Evolutionary conservation across 768 basidiomycete genomes (phyloP), one percentile per base, ranked within the genome.

Genomic region (Boletus rex-veris): DNA sequence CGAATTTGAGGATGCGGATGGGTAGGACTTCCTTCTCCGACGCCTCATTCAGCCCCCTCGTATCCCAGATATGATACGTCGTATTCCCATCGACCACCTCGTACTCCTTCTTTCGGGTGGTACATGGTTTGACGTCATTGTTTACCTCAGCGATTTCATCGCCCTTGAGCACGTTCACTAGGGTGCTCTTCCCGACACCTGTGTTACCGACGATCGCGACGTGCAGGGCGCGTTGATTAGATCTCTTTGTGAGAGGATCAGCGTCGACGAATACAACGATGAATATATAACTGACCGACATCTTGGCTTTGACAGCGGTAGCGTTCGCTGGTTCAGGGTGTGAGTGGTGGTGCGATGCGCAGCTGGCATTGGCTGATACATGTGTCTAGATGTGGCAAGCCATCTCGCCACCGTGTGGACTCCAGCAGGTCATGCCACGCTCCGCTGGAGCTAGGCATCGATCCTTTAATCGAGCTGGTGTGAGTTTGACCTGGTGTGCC

Each of bases 111-210:
- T 50, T 42, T 28, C 14, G 26, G 11, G 49, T 24, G 15, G 65
- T 66, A 50, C 65, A 68, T 18, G 65, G 65, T 36, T 19, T 44
- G n/a, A 45, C 66, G 37, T 60, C 16, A 10, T 59, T 65, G 52
- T 45, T 50, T 2, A 52, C 63, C 54, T 26, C 3, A 7, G 65
- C 66, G 16, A 40, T 16, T 41, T 47, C 15, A 14, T 33, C 3
- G 51, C 58, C 65, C n/a, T 40, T 39, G 45, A 66, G 63, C 48
- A 66, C 43, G 31, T 66, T 66, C 19, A 68, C 64, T 9, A 68
- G 45, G 7, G 66, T 66, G 53, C 65, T 66, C 41, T 66, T 66
- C 39, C 65, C 65, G 41, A 54, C 66, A 3, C 65, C 65, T 14
- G 65, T 65, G 35, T 49, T 35, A 10, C 65, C 65, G 21, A 58